Conservation (phyloP, 768 basidiomycete species). For the Ramaria sp. region DNA sequence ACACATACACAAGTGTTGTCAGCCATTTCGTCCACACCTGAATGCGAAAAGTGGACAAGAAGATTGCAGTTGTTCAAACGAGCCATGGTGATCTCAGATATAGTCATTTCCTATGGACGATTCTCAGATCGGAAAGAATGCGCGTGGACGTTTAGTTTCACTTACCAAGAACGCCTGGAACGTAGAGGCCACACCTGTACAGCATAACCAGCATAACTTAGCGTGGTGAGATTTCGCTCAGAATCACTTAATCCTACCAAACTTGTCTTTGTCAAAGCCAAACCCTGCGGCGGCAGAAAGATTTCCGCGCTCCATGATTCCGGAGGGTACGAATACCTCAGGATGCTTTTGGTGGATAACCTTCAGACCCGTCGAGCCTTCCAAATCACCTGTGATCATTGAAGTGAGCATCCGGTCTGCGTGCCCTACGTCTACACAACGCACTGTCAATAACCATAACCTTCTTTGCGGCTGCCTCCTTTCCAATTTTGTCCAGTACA, state of each 20-base stretch:
- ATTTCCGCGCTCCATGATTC: slow-evolving; percentile 81
- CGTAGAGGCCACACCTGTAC: slow-evolving; percentile 58
- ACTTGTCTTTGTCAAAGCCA: slow-evolving; percentile 72
- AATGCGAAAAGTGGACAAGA: slow-evolving; percentile 82
- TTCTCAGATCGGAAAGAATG: not conserved
- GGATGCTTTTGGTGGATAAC: slow-evolving; percentile 85
- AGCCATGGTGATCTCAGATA: slow-evolving; percentile 91
- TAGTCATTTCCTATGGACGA: slow-evolving; percentile 53
- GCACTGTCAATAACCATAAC: slow-evolving; percentile 83
- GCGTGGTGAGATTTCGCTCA: not conserved
- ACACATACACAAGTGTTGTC: slow-evolving; percentile 35
- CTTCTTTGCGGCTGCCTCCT: slow-evolving; percentile 66
- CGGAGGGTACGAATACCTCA: slow-evolving; percentile 77
- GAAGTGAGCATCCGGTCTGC: slow-evolving; percentile 1
- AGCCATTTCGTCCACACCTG: slow-evolving; percentile 51
- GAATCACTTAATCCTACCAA: slow-evolving; percentile 30
- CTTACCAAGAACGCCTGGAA: slow-evolving; percentile 70
- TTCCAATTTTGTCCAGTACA: slow-evolving; percentile 64
- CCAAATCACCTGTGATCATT: slow-evolving; percentile 52
- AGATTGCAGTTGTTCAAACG: slow-evolving; percentile 83
- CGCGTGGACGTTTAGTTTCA: not conserved
- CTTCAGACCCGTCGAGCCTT: slow-evolving; percentile 85
- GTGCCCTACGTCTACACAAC: not conserved
- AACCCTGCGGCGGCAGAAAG: slow-evolving; percentile 81
- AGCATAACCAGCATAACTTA: not conserved